phyloP scores from a whole-genome alignment of 176 grass and related monocot species.

The Ampelocalamus luodianensis region DNA sequence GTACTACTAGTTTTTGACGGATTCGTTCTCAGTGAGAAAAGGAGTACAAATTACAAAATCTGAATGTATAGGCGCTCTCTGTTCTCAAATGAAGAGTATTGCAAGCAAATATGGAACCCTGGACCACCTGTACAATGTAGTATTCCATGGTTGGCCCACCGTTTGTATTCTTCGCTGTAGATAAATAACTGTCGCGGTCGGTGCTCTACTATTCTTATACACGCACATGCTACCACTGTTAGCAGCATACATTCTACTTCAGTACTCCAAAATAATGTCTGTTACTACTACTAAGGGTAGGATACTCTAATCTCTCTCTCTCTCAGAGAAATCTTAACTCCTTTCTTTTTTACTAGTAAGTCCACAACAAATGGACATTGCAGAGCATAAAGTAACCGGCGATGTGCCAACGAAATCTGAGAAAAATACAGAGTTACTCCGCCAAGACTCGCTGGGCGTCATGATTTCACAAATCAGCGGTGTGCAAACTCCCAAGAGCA shows the following conservation, averaged over 20 bases:
- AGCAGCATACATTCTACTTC: not conserved
- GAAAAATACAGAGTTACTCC: not conserved
- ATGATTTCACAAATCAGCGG: conserved; percentile 50
- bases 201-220: not conserved
- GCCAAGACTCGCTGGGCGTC: not conserved
- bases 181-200: conserved; percentile 29
- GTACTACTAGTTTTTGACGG: not conserved
- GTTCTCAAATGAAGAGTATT: not conserved
- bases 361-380: not conserved
- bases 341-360: not conserved
- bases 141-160: conserved; percentile 1
- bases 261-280: not conserved
- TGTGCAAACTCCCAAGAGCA: not conserved
- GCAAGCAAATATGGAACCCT: not conserved
- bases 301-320: not conserved
- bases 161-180: not conserved
- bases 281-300: not conserved
- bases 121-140: conserved; percentile 34
- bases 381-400: not conserved
- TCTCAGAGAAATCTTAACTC: not conserved
- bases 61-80: not conserved
- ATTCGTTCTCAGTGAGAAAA: not conserved
- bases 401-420: not conserved
- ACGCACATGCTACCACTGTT: not conserved
- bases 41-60: not conserved